Percentiles rank a stretch among this genome's conserved stretches.
Conservation (phyloP, 305 asterid species). For the Fraxinus latifolia region DNA sequence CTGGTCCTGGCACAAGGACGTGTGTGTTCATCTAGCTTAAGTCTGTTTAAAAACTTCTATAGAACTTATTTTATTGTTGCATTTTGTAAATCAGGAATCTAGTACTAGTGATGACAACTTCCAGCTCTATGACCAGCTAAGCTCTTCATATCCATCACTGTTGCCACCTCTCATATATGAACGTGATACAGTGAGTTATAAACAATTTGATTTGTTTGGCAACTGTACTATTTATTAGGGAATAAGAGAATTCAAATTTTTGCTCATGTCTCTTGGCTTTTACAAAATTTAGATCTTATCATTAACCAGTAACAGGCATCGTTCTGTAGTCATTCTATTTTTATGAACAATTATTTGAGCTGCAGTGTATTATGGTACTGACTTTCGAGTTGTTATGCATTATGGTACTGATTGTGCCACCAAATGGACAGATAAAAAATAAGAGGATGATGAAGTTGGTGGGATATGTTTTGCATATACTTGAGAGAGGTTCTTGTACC, state of each 20-base stretch:
- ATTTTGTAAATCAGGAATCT: constrained; percentile 42
- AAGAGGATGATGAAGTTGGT: background rate
- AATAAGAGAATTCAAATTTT: background rate
- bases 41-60: background rate
- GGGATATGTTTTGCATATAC: background rate
- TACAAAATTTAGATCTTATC: background rate
- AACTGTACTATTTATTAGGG: background rate
- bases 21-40: background rate
- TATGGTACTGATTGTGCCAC: background rate
- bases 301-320: background rate
- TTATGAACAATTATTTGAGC: background rate
- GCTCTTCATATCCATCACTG: constrained; percentile 73
- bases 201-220: background rate
- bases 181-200: constrained; percentile 40
- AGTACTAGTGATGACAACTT: constrained; percentile 38
- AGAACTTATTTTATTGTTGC: no score
- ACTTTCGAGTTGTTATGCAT: background rate
- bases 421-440: background rate
- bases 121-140: constrained; percentile 67
- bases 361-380: background rate
- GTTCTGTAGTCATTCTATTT: background rate
- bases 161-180: constrained; percentile 76
- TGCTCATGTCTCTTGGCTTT: background rate
- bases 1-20: background rate
- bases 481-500: background rate